Conservation (phyloP, 2,329 filamentous ascomycete species). For the Chaetomiaceae sp. region DNA sequence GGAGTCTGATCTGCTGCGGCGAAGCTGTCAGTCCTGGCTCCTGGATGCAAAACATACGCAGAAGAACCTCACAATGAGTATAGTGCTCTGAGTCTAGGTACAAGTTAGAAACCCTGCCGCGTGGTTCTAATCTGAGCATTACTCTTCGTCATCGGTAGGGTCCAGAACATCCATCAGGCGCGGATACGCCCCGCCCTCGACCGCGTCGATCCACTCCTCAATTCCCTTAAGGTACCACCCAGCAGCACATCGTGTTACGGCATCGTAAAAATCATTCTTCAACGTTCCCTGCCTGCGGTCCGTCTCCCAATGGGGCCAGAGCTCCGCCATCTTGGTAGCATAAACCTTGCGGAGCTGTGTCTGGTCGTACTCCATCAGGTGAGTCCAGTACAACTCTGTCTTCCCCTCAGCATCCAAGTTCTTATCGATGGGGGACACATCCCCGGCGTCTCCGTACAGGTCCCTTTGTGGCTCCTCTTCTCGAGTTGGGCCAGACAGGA, state of each 20-base stretch:
- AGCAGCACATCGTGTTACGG: background rate
- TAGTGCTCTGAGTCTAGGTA: too few relatives aligned
- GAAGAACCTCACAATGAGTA: too few relatives aligned
- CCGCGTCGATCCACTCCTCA: background rate
- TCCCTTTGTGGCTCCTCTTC: conserved; percentile 30
- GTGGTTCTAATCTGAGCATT: too few relatives aligned
- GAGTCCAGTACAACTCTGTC: conserved; percentile 1
- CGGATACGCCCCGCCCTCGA: background rate
- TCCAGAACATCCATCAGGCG: background rate
- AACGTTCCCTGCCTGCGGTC: background rate
- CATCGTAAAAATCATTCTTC: background rate
- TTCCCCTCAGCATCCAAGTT: conserved; percentile 33
- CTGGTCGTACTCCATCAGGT: background rate
- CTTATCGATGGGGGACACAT: conserved; percentile 21
- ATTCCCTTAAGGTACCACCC: background rate
- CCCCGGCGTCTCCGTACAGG: conserved; percentile 25
- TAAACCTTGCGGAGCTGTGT: conserved; percentile 2
- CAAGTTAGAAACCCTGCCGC: too few relatives aligned
- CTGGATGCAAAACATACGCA: too few relatives aligned
- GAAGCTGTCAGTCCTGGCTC: too few relatives aligned
- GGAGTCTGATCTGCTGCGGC: too few relatives aligned
- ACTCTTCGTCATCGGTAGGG: too few relatives aligned
- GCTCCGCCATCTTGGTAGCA: background rate
- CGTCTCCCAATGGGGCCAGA: conserved; percentile 1
- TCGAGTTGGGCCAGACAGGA: conserved; percentile 28